Percentiles rank a stretch among this genome's conserved stretches.
These are phyloP conservation scores for Artemisia argyi DNA, from an alignment of 129 eudicot genomes.

Conservation along the genomic window DNA sequence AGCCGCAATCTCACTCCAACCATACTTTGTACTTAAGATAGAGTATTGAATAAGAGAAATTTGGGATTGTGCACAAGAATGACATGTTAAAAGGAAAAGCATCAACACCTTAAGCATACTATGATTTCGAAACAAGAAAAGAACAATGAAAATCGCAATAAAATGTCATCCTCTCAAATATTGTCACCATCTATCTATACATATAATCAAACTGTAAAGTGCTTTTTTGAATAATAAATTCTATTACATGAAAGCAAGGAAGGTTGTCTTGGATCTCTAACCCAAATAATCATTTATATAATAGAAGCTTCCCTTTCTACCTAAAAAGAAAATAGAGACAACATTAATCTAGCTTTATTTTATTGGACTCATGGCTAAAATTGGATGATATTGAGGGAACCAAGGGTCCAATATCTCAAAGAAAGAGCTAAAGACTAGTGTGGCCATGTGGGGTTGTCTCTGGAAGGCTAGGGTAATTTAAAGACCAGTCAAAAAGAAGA, in stretches of 20 bases:
- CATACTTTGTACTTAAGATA: neutral
- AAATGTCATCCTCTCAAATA: conserved; percentile 29
- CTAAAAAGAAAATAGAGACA: conserved; percentile 28
- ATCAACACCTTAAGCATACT: conserved; percentile 25
- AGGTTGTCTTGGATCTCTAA: conserved; percentile 29
- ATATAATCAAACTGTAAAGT: neutral
- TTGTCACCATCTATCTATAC: conserved; percentile 14
- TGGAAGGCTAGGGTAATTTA: conserved; percentile 13
- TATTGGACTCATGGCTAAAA: conserved; percentile 15
- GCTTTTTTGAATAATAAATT: neutral
- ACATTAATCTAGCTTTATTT: conserved; percentile 25
- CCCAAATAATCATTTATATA: conserved; percentile 20
- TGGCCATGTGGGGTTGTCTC: conserved; percentile 23
- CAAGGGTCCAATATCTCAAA: conserved; percentile 25
- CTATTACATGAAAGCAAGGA: conserved; percentile 24
- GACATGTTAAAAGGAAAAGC: conserved; percentile 19
- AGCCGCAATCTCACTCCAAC: neutral
- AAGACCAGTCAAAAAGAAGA: conserved; percentile 31
- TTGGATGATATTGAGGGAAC: conserved; percentile 22
- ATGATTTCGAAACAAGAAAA: conserved; percentile 29
- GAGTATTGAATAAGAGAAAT: neutral
- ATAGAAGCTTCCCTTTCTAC: conserved; percentile 24
- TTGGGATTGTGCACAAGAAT: conserved; percentile 19
- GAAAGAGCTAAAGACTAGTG: conserved; percentile 23
- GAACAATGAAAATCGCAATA: conserved; percentile 15